A percentile compares a stretch with the other conserved stretches of the same genome.
phyloP scores from a whole-genome alignment of 495 filamentous ascomycete species.

The Aspergillus hancockii region DNA sequence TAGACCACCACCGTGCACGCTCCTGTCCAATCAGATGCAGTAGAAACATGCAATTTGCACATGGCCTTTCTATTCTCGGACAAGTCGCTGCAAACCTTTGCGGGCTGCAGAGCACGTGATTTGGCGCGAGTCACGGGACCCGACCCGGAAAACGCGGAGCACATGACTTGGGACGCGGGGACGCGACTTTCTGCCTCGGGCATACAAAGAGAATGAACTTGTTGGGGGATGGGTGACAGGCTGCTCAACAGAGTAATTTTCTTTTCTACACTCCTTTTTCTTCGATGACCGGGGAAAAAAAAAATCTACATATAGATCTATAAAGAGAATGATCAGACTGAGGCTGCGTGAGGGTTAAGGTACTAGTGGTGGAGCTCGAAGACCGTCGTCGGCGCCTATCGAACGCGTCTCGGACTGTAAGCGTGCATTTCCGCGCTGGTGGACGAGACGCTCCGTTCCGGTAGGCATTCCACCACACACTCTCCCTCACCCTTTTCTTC shows the following conservation, averaged over 20 bases:
- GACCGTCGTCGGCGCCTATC: constrained; percentile 43
- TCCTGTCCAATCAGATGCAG: constrained; percentile 15
- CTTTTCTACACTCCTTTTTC: no score
- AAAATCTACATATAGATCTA: background rate
- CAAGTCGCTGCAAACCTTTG: constrained; percentile 1
- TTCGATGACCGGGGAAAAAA: background rate
- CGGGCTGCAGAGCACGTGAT: constrained; percentile 16
- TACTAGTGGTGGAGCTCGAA: constrained; percentile 31
- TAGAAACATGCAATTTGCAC: constrained; percentile 19
- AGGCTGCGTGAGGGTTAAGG: constrained; percentile 21
- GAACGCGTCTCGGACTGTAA: constrained; percentile 52
- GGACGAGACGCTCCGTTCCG: constrained; percentile 41
- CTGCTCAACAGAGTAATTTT: background rate
- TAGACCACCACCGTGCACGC: constrained; percentile 1
- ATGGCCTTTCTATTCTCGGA: constrained; percentile 16
- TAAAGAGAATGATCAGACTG: constrained; percentile 13
- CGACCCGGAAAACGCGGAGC: constrained; percentile 25
- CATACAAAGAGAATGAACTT: background rate
- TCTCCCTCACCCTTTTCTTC: constrained; percentile 38
- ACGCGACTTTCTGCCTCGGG: constrained; percentile 17
- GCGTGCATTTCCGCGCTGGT: constrained; percentile 50
- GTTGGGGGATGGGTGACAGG: background rate
- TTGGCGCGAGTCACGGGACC: constrained; percentile 25
- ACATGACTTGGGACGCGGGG: constrained; percentile 22
- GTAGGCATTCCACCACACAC: constrained; percentile 44